Evolutionary conservation across 441 rosid species (phyloP).

Genomic region (Melastoma candidum): DNA sequence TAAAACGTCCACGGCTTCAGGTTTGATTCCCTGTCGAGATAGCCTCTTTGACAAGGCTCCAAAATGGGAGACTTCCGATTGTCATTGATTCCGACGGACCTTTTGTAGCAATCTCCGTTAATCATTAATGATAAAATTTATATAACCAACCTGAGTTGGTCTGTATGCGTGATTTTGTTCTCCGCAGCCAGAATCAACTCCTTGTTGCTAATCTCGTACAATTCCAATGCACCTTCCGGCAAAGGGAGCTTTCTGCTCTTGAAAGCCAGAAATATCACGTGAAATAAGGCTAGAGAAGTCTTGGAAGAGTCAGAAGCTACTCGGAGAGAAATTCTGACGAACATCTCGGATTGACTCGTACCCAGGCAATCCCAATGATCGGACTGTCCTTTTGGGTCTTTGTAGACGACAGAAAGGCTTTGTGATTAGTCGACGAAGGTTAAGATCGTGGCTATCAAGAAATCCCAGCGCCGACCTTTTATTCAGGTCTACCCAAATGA

Average conservation of each 20-base stretch:
- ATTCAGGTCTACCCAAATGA: slow-evolving; percentile 30
- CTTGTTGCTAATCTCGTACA: slow-evolving; percentile 28
- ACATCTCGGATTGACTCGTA: background rate
- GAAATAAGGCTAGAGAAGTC: background rate
- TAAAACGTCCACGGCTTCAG: slow-evolving; percentile 23
- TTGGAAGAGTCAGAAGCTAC: background rate
- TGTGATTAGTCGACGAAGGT: slow-evolving; percentile 29
- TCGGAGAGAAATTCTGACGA: background rate
- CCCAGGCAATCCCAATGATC: slow-evolving; percentile 4
- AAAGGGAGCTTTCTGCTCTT: slow-evolving; percentile 30
- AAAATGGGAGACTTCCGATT: no score
- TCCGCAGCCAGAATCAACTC: background rate
- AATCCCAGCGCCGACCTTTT: slow-evolving; percentile 37
- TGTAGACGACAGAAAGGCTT: slow-evolving; percentile 32
- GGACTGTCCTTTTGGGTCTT: slow-evolving; percentile 27
- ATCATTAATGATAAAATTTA: background rate
- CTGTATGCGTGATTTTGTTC: slow-evolving; percentile 29
- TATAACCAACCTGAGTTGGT: slow-evolving; percentile 34
- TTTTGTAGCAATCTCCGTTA: background rate
- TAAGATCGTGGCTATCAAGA: slow-evolving; percentile 24
- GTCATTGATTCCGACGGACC: slow-evolving; percentile 5
- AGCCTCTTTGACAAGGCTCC: slow-evolving; percentile 43
- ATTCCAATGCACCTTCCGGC: slow-evolving; percentile 25
- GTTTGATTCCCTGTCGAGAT: slow-evolving; percentile 14
- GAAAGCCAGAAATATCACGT: slow-evolving; percentile 6